Evolutionary conservation across 2,329 filamentous ascomycete genomes (phyloP).

Genomic region (Hypoxylon rubiginosum): DNA sequence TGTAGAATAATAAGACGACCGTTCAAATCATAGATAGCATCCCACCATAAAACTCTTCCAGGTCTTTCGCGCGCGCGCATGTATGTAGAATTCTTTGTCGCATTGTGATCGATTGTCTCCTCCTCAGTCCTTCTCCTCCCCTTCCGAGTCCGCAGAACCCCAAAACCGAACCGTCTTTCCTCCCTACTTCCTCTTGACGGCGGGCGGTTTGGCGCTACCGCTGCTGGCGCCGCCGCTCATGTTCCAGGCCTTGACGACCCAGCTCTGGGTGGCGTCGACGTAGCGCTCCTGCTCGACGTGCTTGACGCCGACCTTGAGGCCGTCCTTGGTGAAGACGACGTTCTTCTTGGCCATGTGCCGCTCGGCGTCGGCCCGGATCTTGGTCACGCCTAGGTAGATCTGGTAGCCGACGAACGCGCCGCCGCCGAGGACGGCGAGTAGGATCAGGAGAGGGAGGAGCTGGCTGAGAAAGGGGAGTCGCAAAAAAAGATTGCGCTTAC

Average conservation of each 20-base stretch:
- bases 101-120: too few species aligned
- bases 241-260: conserved; percentile 76
- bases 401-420: conserved; percentile 78
- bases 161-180: not conserved
- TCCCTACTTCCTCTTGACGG: conserved; percentile 51
- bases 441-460: conserved; percentile 75
- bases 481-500: conserved; percentile 23
- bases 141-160: not conserved
- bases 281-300: conserved; percentile 77
- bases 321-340: conserved; percentile 81
- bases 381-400: conserved; percentile 75
- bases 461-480: conserved; percentile 60
- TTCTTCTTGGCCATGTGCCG: conserved; percentile 82
- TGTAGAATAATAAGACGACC: conserved; percentile 15
- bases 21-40: conserved; percentile 13
- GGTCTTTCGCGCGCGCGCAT: conserved; percentile 1
- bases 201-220: conserved; percentile 43
- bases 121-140: too few species aligned
- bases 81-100: too few species aligned
- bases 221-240: too few species aligned
- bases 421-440: conserved; percentile 69
- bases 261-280: conserved; percentile 79
- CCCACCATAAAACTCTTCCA: too few species aligned
- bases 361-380: conserved; percentile 75
- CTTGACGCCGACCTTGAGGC: conserved; percentile 77